Base-by-base conservation (phyloP, 352 stramenopile genomes). In the Pythium volutum region DNA sequence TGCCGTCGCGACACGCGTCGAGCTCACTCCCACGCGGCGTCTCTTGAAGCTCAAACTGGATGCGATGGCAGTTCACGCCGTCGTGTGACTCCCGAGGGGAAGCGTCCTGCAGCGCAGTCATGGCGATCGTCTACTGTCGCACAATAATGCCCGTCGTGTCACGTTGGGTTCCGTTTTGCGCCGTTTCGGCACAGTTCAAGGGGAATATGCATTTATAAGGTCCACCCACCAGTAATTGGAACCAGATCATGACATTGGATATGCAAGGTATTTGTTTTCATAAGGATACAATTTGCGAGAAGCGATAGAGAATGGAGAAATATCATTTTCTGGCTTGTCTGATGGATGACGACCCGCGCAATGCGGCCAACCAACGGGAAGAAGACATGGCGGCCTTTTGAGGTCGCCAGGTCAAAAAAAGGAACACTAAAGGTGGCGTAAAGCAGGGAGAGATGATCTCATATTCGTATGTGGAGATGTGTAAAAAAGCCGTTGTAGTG, bases 11-110 rank as follows among this genome's bases (percentile, higher is more conserved):
- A 12, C 29, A 15, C 10, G 20, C 38, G 27, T 59, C 46, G 14
- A 33, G 56, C 25, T 63, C 50, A 4, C 29, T 39, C 16, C 22
- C 50, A 15, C 59, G 59, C 7, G 59, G 59, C 12, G 59, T 66
- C 26, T 55, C 29, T 22, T 66, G 29, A n/a, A 50, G 49, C n/a
- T 51, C 23, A 23, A 62, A 62, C 12, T 55, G 43, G 34, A 62
- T 62, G 55, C 45, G 55, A 14, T 66, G 41, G 55, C 39, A 22
- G 16, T 61, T 22, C 20, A 39, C 9, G 10, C 50, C 48, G 12
- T 64, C 58, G 3, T 41, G 25, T 41, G 25, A 15, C 38, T 20
- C 20, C 29, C 7, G 20, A 8, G 25, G 18, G 12, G 42, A 27
- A 14, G 8, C 20, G 54, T 53, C 43, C 27, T 33, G 29, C 41